Conservation (phyloP, 75 land plant genomes). For the Picea glauca region DNA sequence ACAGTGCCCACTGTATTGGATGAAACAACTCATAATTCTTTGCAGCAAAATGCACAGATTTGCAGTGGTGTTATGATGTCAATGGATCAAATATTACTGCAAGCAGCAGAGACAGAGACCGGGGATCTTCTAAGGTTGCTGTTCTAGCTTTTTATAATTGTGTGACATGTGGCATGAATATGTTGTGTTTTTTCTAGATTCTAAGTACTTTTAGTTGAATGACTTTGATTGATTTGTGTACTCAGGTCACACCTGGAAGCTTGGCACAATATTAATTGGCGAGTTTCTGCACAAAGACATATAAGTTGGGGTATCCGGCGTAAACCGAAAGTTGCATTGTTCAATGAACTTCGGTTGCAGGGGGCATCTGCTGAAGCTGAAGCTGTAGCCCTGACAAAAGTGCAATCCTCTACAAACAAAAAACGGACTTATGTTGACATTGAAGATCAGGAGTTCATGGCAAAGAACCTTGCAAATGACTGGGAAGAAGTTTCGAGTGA, state of each 20-base stretch:
- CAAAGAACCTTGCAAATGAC: constrained; percentile 30
- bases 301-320: constrained; percentile 68
- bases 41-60: constrained; percentile 16
- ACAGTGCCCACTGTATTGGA: constrained; percentile 4
- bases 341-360: constrained; percentile 62
- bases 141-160: neutral
- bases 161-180: neutral
- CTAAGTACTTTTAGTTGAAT: neutral
- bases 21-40: constrained; percentile 8
- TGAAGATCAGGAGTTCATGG: constrained; percentile 19
- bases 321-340: constrained; percentile 56
- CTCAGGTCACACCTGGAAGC: constrained; percentile 40
- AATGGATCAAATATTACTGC: constrained; percentile 45
- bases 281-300: constrained; percentile 14
- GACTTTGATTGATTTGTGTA: neutral
- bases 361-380: constrained; percentile 16
- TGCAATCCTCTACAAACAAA: constrained; percentile 6
- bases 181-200: neutral
- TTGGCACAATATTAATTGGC: constrained; percentile 30
- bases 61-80: constrained; percentile 25
- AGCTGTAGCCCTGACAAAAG: constrained; percentile 9
- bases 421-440: constrained; percentile 11
- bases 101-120: constrained; percentile 3
- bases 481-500: constrained; percentile 20
- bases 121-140: constrained; percentile 36